Percentiles rank a stretch among this genome's conserved stretches.
These are phyloP conservation scores for Phaeomoniella chlamydospora DNA, from an alignment of 2,329 filamentous ascomycete genomes.

Conservation along the genomic window DNA sequence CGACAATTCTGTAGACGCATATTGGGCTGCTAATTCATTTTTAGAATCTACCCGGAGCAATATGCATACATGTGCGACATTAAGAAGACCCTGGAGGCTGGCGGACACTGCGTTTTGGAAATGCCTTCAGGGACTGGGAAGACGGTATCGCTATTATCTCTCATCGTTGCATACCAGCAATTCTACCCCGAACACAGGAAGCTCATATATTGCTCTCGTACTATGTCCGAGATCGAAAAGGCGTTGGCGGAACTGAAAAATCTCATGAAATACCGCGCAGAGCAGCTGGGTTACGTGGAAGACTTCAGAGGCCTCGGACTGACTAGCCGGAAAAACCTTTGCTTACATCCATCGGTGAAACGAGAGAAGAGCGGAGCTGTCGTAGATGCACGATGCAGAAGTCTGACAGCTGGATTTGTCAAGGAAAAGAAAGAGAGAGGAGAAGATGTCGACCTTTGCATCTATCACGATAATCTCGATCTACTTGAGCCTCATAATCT, in stretches of 20 bases:
- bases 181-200: slow-evolving; percentile 87
- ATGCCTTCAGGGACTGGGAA: slow-evolving; percentile 99
- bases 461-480: slow-evolving; percentile 96
- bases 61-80: slow-evolving; percentile 76
- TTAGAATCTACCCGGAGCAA: slow-evolving; percentile 61
- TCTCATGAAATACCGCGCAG: slow-evolving; percentile 84
- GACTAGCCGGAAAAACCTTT: slow-evolving; percentile 94
- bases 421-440: slow-evolving; percentile 95
- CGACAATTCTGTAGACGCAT: no score
- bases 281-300: slow-evolving; percentile 80
- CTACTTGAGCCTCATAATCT: slow-evolving; percentile 88
- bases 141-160: slow-evolving; percentile 83
- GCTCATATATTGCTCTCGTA: slow-evolving; percentile 97
- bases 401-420: slow-evolving; percentile 89
- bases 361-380: slow-evolving; percentile 88
- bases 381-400: slow-evolving; percentile 91
- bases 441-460: slow-evolving; percentile 84
- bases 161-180: slow-evolving; percentile 95
- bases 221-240: slow-evolving; percentile 99
- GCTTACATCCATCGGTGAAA: slow-evolving; percentile 89
- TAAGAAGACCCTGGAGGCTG: slow-evolving; percentile 79
- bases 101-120: slow-evolving; percentile 90
- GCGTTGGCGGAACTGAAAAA: slow-evolving; percentile 80
- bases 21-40: no score
- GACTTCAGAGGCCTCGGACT: slow-evolving; percentile 86